A percentile compares a stretch with the other conserved stretches of the same genome.
phyloP scores from a whole-genome alignment of 2,329 filamentous ascomycete genomes.

The Penicillium sp. region DNA sequence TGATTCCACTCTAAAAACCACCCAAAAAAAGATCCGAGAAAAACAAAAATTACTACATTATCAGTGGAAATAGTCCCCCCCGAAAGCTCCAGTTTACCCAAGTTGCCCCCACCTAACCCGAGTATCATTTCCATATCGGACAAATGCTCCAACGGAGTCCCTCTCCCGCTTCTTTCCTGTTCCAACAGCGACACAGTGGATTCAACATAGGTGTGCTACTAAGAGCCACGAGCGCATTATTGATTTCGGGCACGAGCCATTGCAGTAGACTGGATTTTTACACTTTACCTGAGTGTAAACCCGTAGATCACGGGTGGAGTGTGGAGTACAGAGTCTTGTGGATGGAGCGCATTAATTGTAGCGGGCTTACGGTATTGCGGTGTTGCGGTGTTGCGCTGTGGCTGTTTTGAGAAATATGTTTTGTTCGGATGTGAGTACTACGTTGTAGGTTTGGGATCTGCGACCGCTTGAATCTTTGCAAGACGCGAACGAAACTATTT shows the following conservation, averaged over 20 bases:
- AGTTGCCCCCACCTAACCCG: not conserved
- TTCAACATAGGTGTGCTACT: not conserved
- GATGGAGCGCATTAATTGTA: not conserved
- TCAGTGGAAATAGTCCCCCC: not conserved
- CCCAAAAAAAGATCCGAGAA: not conserved
- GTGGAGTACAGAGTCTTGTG: not conserved
- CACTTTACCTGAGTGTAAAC: constrained; percentile 3
- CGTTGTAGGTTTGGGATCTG: not conserved
- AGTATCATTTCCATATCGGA: constrained; percentile 11
- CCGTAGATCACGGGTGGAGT: constrained; percentile 7
- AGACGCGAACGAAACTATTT: not conserved
- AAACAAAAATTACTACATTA: not conserved
- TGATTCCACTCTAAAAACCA: not conserved
- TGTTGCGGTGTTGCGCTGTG: not conserved
- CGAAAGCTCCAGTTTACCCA: not conserved
- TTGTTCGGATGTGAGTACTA: not conserved
- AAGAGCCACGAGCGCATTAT: not conserved
- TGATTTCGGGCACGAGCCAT: constrained; percentile 7
- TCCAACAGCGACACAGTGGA: not conserved
- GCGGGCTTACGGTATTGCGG: not conserved
- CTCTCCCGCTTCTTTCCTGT: constrained; percentile 3
- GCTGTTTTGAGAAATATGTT: not conserved
- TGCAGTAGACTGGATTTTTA: not conserved
- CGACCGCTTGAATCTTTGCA: not conserved
- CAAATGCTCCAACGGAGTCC: constrained; percentile 1